Evolutionary conservation across 495 filamentous ascomycete species (phyloP).

Genomic region (Collariella sp.): DNA sequence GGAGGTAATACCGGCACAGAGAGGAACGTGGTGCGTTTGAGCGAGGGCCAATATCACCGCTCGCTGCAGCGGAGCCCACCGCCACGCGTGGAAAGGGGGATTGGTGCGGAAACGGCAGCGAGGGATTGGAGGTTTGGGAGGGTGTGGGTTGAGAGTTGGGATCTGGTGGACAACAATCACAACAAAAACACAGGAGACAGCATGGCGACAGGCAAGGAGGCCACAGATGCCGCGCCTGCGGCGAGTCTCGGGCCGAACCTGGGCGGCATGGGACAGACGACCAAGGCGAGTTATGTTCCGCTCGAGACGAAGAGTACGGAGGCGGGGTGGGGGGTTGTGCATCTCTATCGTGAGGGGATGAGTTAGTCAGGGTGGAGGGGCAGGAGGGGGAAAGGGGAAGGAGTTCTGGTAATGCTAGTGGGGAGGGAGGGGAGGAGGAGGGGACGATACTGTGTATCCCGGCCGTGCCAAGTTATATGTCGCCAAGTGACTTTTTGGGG

Average conservation of each 20-base stretch:
- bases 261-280: constrained; percentile 35
- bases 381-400: not conserved
- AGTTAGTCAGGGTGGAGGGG: constrained; percentile 13
- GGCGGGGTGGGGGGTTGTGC: constrained; percentile 86
- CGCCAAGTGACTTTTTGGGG: constrained; percentile 81
- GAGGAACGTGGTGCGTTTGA: constrained; percentile 23
- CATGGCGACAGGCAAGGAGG: not conserved
- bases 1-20: constrained; percentile 2
- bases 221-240: constrained; percentile 26
- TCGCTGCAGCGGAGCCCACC: constrained; percentile 24
- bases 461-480: constrained; percentile 89
- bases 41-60: constrained; percentile 27
- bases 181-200: not conserved
- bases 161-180: constrained; percentile 15
- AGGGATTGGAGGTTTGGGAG: constrained; percentile 43
- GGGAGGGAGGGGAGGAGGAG: constrained; percentile 17
- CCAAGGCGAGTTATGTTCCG: constrained; percentile 72
- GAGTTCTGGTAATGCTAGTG: not conserved
- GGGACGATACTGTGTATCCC: constrained; percentile 84
- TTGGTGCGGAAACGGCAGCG: constrained; percentile 32
- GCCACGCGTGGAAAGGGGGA: constrained; percentile 25
- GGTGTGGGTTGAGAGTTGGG: constrained; percentile 38
- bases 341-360: constrained; percentile 81
- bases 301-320: constrained; percentile 69
- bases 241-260: constrained; percentile 37